These are phyloP conservation scores for Epichloe uncinata DNA, from an alignment of 2,329 filamentous ascomycete genomes.

Conservation along the genomic window DNA sequence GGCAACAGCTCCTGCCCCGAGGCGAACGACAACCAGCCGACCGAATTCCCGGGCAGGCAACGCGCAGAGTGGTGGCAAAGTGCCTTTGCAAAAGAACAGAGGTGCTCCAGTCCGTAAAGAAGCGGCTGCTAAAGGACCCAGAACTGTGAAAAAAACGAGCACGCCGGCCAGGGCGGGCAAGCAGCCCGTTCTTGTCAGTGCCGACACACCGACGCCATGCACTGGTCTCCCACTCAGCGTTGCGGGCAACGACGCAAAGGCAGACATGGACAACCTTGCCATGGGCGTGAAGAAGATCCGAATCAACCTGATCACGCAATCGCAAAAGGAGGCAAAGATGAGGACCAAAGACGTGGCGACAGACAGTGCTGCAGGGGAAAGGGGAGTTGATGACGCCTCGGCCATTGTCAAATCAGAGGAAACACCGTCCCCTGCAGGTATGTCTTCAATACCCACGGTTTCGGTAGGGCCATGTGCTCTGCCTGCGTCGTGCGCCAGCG, in stretches of 20 bases:
- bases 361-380: not conserved
- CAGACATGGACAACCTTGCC: constrained; percentile 41
- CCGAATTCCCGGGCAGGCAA: constrained; percentile 12
- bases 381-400: not conserved
- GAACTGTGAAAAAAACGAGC: constrained; percentile 24
- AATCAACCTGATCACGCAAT: constrained; percentile 46
- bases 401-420: not conserved
- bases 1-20: constrained; percentile 2
- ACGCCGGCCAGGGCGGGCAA: constrained; percentile 10
- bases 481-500: not conserved
- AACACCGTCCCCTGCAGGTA: not conserved
- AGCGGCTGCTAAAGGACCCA: constrained; percentile 17
- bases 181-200: constrained; percentile 6
- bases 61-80: constrained; percentile 25
- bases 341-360: constrained; percentile 5
- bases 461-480: not conserved
- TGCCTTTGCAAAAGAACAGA: constrained; percentile 49
- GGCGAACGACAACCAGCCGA: constrained; percentile 23
- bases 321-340: constrained; percentile 41
- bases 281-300: constrained; percentile 49
- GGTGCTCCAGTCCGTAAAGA: constrained; percentile 31
- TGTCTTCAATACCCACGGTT: not conserved
- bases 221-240: constrained; percentile 2
- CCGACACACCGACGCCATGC: constrained; percentile 7
- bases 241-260: constrained; percentile 9